phyloP scores from a whole-genome alignment of 2,329 filamentous ascomycete species.

The Fusarium sp. region DNA sequence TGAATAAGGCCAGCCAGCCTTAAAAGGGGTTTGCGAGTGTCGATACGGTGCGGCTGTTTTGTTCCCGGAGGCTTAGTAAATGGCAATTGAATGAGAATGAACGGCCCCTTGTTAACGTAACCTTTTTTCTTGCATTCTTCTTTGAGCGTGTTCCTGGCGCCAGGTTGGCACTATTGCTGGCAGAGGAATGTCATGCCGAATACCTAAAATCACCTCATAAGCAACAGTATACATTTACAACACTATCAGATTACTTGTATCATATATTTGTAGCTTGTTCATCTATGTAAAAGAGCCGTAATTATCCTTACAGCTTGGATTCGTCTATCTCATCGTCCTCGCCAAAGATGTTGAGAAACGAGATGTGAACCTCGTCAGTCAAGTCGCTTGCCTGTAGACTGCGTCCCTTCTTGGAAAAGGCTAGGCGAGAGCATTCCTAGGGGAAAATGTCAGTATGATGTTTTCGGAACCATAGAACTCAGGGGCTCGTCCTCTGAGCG shows the following conservation, averaged over 20 bases:
- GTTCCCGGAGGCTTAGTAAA: neutral
- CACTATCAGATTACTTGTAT: neutral
- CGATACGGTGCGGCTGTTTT: too few species aligned
- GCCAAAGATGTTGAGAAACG: conserved; percentile 84
- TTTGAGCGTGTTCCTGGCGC: neutral
- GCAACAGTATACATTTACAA: neutral
- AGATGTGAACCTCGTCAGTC: conserved; percentile 87
- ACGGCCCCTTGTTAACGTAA: neutral
- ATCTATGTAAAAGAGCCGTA: neutral
- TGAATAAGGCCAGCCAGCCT: too few species aligned
- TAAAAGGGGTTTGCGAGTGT: too few species aligned
- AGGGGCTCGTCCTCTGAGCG: neutral
- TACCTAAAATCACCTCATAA: neutral
- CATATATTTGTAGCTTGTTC: conserved; percentile 1
- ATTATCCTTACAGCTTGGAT: conserved; percentile 50
- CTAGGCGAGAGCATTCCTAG: conserved; percentile 84
- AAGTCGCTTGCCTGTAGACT: conserved; percentile 93
- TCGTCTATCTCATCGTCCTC: conserved; percentile 58
- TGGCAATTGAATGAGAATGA: neutral
- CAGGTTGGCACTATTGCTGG: neutral
- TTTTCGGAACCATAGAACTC: neutral
- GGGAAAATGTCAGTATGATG: conserved; percentile 25
- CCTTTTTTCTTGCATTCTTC: neutral
- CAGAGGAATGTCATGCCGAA: neutral
- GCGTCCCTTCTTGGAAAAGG: conserved; percentile 86